Evolutionary conservation across 495 filamentous ascomycete genomes (phyloP).

Genomic region (Glonium stellatum): DNA sequence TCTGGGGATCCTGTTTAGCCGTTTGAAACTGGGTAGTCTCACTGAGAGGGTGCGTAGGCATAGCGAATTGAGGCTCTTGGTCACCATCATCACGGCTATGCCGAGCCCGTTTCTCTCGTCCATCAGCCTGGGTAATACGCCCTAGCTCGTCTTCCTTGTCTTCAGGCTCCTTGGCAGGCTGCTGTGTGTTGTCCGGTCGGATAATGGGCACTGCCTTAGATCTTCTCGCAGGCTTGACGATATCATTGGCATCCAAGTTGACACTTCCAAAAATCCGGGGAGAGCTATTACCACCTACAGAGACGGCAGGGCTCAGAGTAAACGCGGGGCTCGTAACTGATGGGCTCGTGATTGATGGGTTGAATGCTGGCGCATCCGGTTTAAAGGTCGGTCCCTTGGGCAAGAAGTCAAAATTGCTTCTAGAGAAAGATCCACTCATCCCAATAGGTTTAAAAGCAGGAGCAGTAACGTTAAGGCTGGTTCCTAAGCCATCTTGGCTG

Average conservation of each 20-base stretch:
- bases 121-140: slow-evolving; percentile 46
- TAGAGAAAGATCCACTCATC: slow-evolving; percentile 18
- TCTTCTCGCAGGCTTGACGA: slow-evolving; percentile 55
- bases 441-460: slow-evolving; percentile 38
- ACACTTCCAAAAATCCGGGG: slow-evolving; percentile 69
- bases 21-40: slow-evolving; percentile 19
- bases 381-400: slow-evolving; percentile 63
- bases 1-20: slow-evolving; percentile 17
- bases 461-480: slow-evolving; percentile 58
- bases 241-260: slow-evolving; percentile 49
- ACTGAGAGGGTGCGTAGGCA: slow-evolving; percentile 16
- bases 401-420: slow-evolving; percentile 68
- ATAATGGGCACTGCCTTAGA: slow-evolving; percentile 81
- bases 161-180: slow-evolving; percentile 31
- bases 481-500: slow-evolving; percentile 27
- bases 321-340: not conserved
- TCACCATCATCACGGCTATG: slow-evolving; percentile 54
- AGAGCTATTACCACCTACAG: slow-evolving; percentile 27
- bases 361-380: slow-evolving; percentile 74
- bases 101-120: slow-evolving; percentile 66
- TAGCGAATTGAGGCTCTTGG: slow-evolving; percentile 62
- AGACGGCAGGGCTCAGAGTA: not conserved
- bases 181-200: slow-evolving; percentile 48
- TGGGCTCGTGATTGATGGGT: slow-evolving; percentile 63
- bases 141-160: slow-evolving; percentile 45